These are phyloP conservation scores for Anthoceros angustus DNA, from an alignment of 225 moss, liverwort and hornwort genomes.

Conservation along the genomic window DNA sequence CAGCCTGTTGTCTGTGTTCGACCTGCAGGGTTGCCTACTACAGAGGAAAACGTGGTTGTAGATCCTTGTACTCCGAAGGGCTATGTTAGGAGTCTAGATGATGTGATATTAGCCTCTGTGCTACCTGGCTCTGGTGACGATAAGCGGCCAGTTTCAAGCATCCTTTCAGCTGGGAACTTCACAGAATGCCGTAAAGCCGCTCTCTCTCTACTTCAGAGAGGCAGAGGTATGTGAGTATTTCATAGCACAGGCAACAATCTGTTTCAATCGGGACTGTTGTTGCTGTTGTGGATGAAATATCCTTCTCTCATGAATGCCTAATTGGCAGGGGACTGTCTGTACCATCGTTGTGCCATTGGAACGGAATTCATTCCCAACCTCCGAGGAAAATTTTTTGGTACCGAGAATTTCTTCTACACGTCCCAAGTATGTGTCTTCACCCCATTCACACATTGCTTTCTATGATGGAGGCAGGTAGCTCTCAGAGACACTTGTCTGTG, in stretches of 20 bases:
- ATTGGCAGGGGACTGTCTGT: conserved; percentile 32
- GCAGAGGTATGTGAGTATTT: conserved; percentile 15
- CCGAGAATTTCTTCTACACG: conserved; percentile 55
- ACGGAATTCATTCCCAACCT: conserved; percentile 39
- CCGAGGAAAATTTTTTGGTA: conserved; percentile 46
- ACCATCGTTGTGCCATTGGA: conserved; percentile 44
- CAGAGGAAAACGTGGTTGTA: conserved; percentile 19
- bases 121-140: not conserved
- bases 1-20: not conserved
- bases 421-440: conserved; percentile 25
- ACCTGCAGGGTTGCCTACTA: conserved; percentile 10
- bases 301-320: conserved; percentile 30
- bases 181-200: conserved; percentile 29
- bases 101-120: not conserved
- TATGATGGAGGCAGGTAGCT: not conserved
- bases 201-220: conserved; percentile 21
- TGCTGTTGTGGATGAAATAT: not conserved
- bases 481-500: too few species aligned
- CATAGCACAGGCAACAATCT: not conserved
- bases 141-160: conserved; percentile 8
- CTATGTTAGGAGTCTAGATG: conserved; percentile 8
- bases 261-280: too few species aligned
- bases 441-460: not conserved
- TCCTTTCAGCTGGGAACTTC: conserved; percentile 28
- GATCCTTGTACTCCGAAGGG: conserved; percentile 38